These are phyloP conservation scores for Aspergillus uvarum DNA, from an alignment of 2,329 filamentous ascomycete species.

Conservation along the genomic window DNA sequence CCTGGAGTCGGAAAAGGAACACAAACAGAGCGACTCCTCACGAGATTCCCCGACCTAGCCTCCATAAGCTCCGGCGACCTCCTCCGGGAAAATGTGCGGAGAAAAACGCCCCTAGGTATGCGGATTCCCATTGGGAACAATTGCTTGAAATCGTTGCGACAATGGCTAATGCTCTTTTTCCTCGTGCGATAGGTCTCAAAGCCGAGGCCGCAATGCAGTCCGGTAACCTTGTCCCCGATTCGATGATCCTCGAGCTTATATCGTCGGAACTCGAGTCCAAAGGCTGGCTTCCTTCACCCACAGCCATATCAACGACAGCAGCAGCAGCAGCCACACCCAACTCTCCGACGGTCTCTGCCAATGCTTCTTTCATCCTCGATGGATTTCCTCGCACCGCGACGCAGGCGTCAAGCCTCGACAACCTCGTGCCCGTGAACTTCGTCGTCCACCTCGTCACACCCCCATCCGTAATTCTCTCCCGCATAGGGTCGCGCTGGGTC, in stretches of 20 bases:
- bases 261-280: constrained; percentile 81
- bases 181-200: constrained; percentile 67
- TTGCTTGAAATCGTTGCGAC: neutral
- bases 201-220: constrained; percentile 85
- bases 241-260: constrained; percentile 88
- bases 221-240: constrained; percentile 86
- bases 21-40: constrained; percentile 83
- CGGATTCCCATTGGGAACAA: neutral
- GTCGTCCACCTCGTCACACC: constrained; percentile 86
- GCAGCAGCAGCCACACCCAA: constrained; percentile 17
- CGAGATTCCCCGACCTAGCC: constrained; percentile 82
- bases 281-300: constrained; percentile 68
- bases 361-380: constrained; percentile 90
- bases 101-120: constrained; percentile 78
- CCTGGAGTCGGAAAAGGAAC: constrained; percentile 98
- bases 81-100: constrained; percentile 87
- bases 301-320: no score
- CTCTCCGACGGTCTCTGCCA: constrained; percentile 63
- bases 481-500: constrained; percentile 90
- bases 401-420: constrained; percentile 76
- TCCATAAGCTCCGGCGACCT: constrained; percentile 94
- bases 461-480: constrained; percentile 78
- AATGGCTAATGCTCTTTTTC: constrained; percentile 2
- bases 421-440: constrained; percentile 88
- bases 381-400: constrained; percentile 86